Percentiles rank a stretch among this genome's conserved stretches.
These are phyloP conservation scores for Ustilago lituana DNA, from an alignment of 1,284 basidiomycete genomes.

Conservation along the genomic window DNA sequence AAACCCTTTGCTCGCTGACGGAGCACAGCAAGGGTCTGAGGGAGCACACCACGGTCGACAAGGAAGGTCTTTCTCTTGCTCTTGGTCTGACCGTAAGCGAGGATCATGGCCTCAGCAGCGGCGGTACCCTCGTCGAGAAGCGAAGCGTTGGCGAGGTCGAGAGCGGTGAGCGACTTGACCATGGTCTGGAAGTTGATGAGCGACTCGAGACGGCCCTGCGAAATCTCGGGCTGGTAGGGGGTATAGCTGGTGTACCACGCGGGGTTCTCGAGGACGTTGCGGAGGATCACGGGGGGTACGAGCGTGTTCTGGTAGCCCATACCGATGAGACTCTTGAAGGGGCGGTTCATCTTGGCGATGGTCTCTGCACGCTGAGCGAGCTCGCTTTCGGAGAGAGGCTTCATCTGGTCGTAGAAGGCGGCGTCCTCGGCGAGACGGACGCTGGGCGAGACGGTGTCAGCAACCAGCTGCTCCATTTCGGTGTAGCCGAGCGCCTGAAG, in stretches of 20 bases:
- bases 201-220: conserved; percentile 91
- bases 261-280: conserved; percentile 82
- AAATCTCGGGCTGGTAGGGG: conserved; percentile 87
- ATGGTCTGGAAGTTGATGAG: conserved; percentile 97
- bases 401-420: conserved; percentile 73
- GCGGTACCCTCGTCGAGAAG: conserved; percentile 66
- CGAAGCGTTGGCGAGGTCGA: conserved; percentile 76
- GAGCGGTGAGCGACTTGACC: conserved; percentile 90
- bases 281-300: conserved; percentile 64
- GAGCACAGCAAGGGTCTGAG: conserved; percentile 65
- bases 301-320: conserved; percentile 85
- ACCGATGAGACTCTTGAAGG: conserved; percentile 91
- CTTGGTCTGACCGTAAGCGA: conserved; percentile 55
- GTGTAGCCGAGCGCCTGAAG: conserved; percentile 61
- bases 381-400: conserved; percentile 83
- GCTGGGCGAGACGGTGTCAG: conserved; percentile 59
- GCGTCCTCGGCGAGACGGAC: conserved; percentile 72
- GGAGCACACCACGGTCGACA: conserved; percentile 62
- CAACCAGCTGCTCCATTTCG: conserved; percentile 59
- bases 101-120: conserved; percentile 66
- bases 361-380: conserved; percentile 79
- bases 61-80: conserved; percentile 64
- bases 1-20: conserved; percentile 65
- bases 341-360: conserved; percentile 80
- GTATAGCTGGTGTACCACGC: conserved; percentile 99